Conservation (phyloP, 208 protist genomes). For the Crithidia expoeki region DNA sequence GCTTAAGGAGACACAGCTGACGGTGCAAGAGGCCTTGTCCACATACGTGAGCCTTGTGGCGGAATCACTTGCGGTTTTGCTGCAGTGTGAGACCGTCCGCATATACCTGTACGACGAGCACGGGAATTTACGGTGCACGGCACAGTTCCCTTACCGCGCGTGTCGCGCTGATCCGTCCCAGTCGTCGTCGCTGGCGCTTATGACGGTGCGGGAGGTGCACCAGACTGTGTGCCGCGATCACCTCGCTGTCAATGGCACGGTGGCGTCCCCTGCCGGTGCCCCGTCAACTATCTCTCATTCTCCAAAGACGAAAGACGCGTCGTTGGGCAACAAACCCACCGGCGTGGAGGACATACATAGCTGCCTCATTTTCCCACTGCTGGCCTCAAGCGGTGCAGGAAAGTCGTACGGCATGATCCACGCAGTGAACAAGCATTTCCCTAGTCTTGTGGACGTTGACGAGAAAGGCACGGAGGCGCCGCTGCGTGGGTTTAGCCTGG, state of each 20-base stretch:
- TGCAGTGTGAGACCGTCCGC: conserved; percentile 86
- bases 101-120: conserved; percentile 87
- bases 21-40: conserved; percentile 39
- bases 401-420: conserved; percentile 83
- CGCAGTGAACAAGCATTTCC: conserved; percentile 80
- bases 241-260: conserved; percentile 78
- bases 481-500: conserved; percentile 34
- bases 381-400: conserved; percentile 37
- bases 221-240: conserved; percentile 68
- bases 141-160: conserved; percentile 59
- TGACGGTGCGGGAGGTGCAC: conserved; percentile 85
- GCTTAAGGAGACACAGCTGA: background rate
- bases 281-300: conserved; percentile 38
- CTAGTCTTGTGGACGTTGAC: conserved; percentile 26
- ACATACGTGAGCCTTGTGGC: conserved; percentile 67
- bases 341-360: conserved; percentile 77
- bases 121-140: conserved; percentile 67
- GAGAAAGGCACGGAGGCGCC: conserved; percentile 20
- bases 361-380: conserved; percentile 87
- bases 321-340: conserved; percentile 11
- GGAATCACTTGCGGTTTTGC: conserved; percentile 73
- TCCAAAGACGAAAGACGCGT: conserved; percentile 31
- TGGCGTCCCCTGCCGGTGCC: conserved; percentile 30
- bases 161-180: conserved; percentile 67
- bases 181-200: conserved; percentile 71